phyloP scores from a whole-genome alignment of 257 asterid species.

The Perilla frutescens region DNA sequence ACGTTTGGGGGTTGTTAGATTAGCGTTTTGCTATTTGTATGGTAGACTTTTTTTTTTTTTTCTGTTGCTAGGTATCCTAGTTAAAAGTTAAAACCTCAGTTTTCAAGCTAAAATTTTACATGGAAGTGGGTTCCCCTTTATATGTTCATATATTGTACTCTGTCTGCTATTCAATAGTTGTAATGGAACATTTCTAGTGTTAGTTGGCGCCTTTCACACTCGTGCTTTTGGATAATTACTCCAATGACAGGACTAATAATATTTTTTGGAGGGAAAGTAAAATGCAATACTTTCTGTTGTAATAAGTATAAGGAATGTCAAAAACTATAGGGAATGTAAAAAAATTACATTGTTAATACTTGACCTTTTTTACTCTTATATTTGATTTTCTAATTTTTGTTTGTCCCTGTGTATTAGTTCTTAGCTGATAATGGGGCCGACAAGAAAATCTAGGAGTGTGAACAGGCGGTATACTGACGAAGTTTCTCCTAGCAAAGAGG shows the following conservation, averaged over 20 bases:
- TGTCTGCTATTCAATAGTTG: constrained; percentile 2
- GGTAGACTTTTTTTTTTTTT: not conserved
- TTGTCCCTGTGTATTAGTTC: constrained; percentile 36
- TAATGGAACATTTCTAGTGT: constrained; percentile 15
- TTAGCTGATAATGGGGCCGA: constrained; percentile 69
- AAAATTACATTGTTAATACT: not conserved
- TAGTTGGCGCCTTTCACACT: constrained; percentile 9
- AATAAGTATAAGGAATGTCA: constrained; percentile 6
- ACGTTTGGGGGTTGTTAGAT: constrained; percentile 6
- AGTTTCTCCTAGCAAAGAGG: constrained; percentile 70
- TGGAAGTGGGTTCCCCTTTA: constrained; percentile 16
- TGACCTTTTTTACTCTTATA: not conserved
- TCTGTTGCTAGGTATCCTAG: not conserved
- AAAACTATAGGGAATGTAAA: not conserved
- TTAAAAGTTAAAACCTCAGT: constrained; percentile 10
- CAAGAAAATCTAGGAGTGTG: constrained; percentile 67
- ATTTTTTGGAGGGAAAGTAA: constrained; percentile 15
- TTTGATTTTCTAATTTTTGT: not conserved
- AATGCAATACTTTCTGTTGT: not conserved
- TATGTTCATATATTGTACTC: constrained; percentile 2
- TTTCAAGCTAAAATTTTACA: constrained; percentile 23
- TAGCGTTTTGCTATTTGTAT: not conserved
- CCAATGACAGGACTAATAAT: constrained; percentile 18
- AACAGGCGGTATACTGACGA: constrained; percentile 58
- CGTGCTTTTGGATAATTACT: constrained; percentile 22